Base-by-base conservation (phyloP, 2,329 filamentous ascomycete genomes). In the Alternaria longipes region DNA sequence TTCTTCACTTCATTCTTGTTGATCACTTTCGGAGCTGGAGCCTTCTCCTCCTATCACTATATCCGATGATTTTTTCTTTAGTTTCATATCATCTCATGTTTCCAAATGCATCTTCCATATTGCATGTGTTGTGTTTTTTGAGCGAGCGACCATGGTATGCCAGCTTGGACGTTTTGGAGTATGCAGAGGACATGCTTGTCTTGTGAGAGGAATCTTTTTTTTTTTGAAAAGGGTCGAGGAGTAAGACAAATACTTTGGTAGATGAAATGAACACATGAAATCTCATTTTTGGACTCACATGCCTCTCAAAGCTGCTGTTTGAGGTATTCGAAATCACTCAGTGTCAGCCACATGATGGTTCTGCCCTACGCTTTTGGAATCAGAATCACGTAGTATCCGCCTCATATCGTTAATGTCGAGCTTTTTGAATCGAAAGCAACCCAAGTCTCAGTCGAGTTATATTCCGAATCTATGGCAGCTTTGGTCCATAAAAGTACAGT, bases 71-170 rank as follows among this genome's bases (percentile, higher is more conserved):
- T 26, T 26, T 24, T 24, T 7, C 8, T 26, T 50, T 36, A 38
- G 34, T 24, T 38, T 2, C 8, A 6, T 36, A 30, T 8, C 22
- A n/a, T 50, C 16, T 38, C 46, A 5, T 50, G 46, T 50, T 3
- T 11, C 38, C 46, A 50, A 36, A 50, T 4, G 46, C 46, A 50
- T 38, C 5, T 50, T 8, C 16, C 22, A 36, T 36, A 20, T 30
- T 22, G 45, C 45, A 49, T 22, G n/a, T 32, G 30, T 34, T 49
- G 34, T 38, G 34, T n/a, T 20, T 20, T 49, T 49, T 49, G 46
- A 47, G 45, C 34, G 32, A 50, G 46, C 46, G 46, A 50, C 32
- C 46, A 26, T 50, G 46, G 46, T 24, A 38, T n/a, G 8, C 34
- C 5, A 24, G 4, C 30, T 49, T 49, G 46, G 20, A 50, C 14